These are phyloP conservation scores for Harringtonia lauricola DNA, from an alignment of 2,329 filamentous ascomycete genomes.

Conservation along the genomic window DNA sequence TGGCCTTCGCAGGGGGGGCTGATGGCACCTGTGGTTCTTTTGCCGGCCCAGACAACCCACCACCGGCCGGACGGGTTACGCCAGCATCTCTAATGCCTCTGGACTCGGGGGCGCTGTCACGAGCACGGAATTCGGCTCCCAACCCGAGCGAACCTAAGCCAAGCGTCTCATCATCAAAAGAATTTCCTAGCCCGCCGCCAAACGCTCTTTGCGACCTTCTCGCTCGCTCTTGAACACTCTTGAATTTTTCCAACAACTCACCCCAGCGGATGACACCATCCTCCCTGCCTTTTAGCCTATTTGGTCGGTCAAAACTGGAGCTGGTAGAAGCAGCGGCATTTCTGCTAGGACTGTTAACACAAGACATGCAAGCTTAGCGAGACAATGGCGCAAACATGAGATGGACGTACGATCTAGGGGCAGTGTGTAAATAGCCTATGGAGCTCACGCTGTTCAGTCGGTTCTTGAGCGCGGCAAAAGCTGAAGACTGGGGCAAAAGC, in stretches of 20 bases:
- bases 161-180: constrained; percentile 32
- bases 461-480: constrained; percentile 94
- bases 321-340: constrained; percentile 29
- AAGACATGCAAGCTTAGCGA: too few relatives aligned
- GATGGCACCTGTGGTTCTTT: constrained; percentile 36
- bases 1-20: constrained; percentile 43
- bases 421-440: constrained; percentile 86
- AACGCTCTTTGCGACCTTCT: constrained; percentile 56
- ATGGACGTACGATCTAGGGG: constrained; percentile 59
- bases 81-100: constrained; percentile 31
- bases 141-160: constrained; percentile 24
- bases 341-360: neutral
- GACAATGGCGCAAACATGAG: neutral
- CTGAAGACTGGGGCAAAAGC: constrained; percentile 95
- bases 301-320: constrained; percentile 59
- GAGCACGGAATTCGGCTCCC: constrained; percentile 24
- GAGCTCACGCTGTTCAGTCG: constrained; percentile 93
- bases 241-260: constrained; percentile 91
- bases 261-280: constrained; percentile 82
- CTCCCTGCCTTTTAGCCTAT: constrained; percentile 69
- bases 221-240: constrained; percentile 76
- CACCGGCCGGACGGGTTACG: constrained; percentile 10
- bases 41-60: constrained; percentile 19
- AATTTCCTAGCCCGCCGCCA: constrained; percentile 28
- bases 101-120: constrained; percentile 27